Conservation (phyloP, 345 rosid genomes). For the Gossypium anomalum region DNA sequence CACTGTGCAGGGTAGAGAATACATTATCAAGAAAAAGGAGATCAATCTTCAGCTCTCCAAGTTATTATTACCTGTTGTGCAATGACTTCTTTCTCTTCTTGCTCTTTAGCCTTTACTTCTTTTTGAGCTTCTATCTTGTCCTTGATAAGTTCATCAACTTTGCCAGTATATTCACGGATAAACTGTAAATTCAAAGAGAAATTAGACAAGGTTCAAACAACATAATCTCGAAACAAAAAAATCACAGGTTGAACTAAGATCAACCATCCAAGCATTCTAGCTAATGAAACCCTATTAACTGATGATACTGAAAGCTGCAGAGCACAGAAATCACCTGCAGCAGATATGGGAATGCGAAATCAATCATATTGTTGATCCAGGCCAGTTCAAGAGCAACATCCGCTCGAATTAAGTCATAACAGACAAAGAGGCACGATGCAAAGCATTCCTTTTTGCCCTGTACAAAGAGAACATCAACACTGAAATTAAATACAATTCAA, state of each 20-base stretch:
- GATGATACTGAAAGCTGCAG: not conserved
- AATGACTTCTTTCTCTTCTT: conserved; percentile 62
- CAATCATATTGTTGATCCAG: conserved; percentile 87
- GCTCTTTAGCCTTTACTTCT: conserved; percentile 55
- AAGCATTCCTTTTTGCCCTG: conserved; percentile 95
- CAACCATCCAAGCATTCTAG: not conserved
- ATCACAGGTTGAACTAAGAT: not conserved
- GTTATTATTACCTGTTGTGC: conserved; percentile 52
- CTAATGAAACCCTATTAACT: not conserved
- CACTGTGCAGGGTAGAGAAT: not conserved
- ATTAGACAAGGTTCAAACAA: not conserved
- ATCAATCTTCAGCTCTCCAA: not conserved
- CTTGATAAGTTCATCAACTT: conserved; percentile 64
- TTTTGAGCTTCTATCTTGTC: conserved; percentile 52
- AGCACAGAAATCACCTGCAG: conserved; percentile 46
- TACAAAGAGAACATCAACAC: conserved; percentile 14
- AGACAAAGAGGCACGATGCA: conserved; percentile 90
- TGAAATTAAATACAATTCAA: not conserved
- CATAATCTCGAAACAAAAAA: not conserved
- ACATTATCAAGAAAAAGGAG: not conserved
- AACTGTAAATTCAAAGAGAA: conserved; percentile 32
- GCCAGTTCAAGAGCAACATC: conserved; percentile 88
- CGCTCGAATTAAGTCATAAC: conserved; percentile 77
- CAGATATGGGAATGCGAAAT: conserved; percentile 85
- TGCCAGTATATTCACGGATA: conserved; percentile 62